These are phyloP conservation scores for Elasticomyces elasticus DNA, from an alignment of 495 filamentous ascomycete species.

Conservation along the genomic window DNA sequence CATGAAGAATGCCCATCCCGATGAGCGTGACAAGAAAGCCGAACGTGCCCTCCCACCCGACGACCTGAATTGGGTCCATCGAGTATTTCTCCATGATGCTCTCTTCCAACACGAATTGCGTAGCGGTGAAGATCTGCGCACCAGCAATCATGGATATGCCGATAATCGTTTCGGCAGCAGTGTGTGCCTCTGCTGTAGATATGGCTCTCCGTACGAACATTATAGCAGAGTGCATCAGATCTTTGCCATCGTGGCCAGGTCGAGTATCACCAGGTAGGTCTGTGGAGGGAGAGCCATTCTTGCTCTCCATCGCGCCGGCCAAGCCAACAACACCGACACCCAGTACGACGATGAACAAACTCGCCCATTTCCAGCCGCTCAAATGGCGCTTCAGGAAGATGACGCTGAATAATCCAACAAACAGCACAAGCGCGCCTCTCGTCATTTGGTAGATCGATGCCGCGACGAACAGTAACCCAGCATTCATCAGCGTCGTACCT, in stretches of 20 bases:
- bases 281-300: conserved; percentile 29
- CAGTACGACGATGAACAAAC: conserved; percentile 72
- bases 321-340: conserved; percentile 87
- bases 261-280: conserved; percentile 13
- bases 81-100: conserved; percentile 82
- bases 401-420: conserved; percentile 91
- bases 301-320: conserved; percentile 68
- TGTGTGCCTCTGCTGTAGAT: conserved; percentile 21
- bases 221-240: conserved; percentile 4
- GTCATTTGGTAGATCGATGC: conserved; percentile 99
- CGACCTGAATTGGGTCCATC: conserved; percentile 80
- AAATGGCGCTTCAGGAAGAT: conserved; percentile 73
- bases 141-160: conserved; percentile 83
- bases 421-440: conserved; percentile 82
- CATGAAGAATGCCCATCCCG: conserved; percentile 69
- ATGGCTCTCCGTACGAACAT: conserved; percentile 9
- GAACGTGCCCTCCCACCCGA: conserved; percentile 93
- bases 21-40: conserved; percentile 76
- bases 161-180: conserved; percentile 61
- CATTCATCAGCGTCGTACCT: conserved; percentile 94
- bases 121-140: conserved; percentile 92
- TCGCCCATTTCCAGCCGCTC: conserved; percentile 76
- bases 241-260: background rate
- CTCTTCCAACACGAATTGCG: conserved; percentile 93
- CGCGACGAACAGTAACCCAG: conserved; percentile 83